Conservation (phyloP, 257 asterid genomes). For the Solanum stenotomum region DNA sequence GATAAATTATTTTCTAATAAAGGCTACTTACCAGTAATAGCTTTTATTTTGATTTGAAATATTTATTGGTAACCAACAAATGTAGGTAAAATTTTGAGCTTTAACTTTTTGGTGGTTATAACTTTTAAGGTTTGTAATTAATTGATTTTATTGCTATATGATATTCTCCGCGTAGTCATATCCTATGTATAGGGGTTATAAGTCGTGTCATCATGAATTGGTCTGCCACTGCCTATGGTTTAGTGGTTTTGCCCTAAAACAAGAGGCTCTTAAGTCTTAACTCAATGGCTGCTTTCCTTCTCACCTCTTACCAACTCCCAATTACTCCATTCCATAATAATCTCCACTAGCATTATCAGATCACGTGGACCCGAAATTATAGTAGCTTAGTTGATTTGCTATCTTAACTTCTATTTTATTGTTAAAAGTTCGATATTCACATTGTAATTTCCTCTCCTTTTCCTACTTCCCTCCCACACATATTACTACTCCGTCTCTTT, state of each 20-base stretch:
- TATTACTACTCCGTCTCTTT: no score
- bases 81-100: background rate
- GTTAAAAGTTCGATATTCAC: accelerated
- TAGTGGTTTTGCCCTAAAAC: background rate
- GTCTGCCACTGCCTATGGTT: background rate
- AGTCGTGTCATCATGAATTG: background rate
- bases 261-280: background rate
- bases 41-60: background rate
- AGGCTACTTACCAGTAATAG: no score
- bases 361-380: no score
- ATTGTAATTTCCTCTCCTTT: no score
- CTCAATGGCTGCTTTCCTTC: background rate
- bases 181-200: background rate
- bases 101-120: background rate
- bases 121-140: background rate
- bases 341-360: background rate
- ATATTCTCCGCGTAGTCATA: background rate
- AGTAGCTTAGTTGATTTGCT: background rate
- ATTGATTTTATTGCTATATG: background rate
- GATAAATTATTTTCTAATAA: no score
- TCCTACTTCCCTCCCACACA: background rate
- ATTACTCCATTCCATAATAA: background rate
- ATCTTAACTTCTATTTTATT: accelerated
- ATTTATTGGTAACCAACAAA: background rate
- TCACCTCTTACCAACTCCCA: background rate